Evolutionary conservation across 768 basidiomycete genomes (phyloP).

Genomic region (Lentinus brumalis): DNA sequence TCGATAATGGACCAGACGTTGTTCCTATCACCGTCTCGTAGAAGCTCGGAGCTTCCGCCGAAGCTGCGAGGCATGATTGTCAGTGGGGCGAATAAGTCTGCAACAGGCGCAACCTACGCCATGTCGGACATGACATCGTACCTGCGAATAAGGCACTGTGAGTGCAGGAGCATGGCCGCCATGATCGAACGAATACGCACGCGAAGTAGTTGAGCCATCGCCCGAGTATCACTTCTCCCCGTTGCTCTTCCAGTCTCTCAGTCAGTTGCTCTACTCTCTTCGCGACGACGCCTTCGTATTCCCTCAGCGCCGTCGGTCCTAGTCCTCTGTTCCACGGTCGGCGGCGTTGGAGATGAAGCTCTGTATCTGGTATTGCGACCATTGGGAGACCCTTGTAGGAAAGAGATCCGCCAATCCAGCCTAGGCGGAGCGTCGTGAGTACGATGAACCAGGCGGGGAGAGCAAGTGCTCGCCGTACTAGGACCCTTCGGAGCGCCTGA

Average conservation of each 20-base stretch:
- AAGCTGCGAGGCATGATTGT: constrained; percentile 24
- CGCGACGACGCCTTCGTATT: constrained; percentile 45
- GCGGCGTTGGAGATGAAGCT: constrained; percentile 47
- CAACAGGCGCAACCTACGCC: constrained; percentile 27
- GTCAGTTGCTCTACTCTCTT: constrained; percentile 43
- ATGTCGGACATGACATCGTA: constrained; percentile 48
- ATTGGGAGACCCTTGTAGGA: constrained; percentile 13
- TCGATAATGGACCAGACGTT: constrained; percentile 47
- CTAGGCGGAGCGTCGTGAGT: not conserved
- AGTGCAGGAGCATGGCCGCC: not conserved
- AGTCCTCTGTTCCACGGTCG: constrained; percentile 53
- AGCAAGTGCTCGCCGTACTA: constrained; percentile 37
- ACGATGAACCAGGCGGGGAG: constrained; percentile 7
- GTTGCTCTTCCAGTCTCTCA: constrained; percentile 32
- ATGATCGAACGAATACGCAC: constrained; percentile 29
- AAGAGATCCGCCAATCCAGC: not conserved
- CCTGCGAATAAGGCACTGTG: constrained; percentile 19
- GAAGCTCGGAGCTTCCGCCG: constrained; percentile 39
- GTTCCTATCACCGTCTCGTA: constrained; percentile 44
- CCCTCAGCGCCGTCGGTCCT: constrained; percentile 46
- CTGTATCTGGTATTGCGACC: constrained; percentile 8
- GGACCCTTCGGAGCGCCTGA: constrained; percentile 46
- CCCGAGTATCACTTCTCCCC: constrained; percentile 32
- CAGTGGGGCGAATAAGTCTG: too few species aligned
- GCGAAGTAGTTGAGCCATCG: constrained; percentile 43